These are phyloP conservation scores for Tuber umbilicatum DNA, from an alignment of 495 filamentous ascomycete genomes.

Conservation along the genomic window DNA sequence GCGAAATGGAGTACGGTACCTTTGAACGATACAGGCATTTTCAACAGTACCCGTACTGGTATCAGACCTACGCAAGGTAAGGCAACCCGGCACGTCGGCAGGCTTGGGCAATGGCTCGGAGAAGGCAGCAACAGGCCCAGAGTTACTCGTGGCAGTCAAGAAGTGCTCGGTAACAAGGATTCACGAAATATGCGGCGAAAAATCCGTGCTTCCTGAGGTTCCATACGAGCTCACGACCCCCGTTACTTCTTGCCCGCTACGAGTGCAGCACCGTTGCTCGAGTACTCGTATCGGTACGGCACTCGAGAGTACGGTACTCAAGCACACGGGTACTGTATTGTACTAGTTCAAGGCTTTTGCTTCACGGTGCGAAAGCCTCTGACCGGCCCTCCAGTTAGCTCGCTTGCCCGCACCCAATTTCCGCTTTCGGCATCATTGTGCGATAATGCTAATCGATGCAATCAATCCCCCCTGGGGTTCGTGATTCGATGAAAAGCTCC, in stretches of 20 bases:
- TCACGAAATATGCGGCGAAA: too few relatives aligned
- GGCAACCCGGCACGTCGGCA: not conserved
- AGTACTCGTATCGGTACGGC: too few relatives aligned
- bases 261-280: too few relatives aligned
- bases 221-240: too few relatives aligned
- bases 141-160: not conserved
- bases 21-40: not conserved
- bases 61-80: not conserved
- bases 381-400: not conserved
- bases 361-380: not conserved
- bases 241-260: too few relatives aligned
- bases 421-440: not conserved
- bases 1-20: not conserved
- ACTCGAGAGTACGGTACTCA: too few relatives aligned
- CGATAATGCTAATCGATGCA: not conserved
- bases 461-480: not conserved
- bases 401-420: not conserved
- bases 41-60: too few relatives aligned
- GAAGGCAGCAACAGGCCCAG: not conserved
- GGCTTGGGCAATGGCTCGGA: constrained; percentile 1
- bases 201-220: too few relatives aligned
- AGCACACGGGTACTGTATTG: not conserved
- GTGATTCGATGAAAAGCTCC: not conserved
- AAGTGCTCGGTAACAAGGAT: too few relatives aligned
- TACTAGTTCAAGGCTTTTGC: not conserved